Evolutionary conservation across 768 basidiomycete species (phyloP), one percentile per base, ranked within the genome.

Genomic region (Tricholomella constricta): DNA sequence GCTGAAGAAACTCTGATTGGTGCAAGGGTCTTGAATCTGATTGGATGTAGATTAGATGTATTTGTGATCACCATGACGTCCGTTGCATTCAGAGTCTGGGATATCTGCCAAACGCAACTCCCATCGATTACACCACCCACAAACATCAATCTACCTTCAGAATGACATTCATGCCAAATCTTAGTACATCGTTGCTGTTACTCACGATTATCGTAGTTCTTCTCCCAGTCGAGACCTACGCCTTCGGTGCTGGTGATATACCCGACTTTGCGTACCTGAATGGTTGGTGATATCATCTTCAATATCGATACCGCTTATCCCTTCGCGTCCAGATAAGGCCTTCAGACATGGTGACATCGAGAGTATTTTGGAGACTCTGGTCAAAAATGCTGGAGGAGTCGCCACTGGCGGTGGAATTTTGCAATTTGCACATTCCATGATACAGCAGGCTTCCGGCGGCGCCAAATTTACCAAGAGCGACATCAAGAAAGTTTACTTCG

Each of bases 281-380:
- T 51, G 78, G 84, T 83, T 48, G 49, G 72, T 67, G 19, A 44
- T 41, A 36, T 26, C 38, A 22, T 37, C 41, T 26, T 25, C 14
- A 10, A 4, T n/a, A 34, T 20, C 27, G 32, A 15, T 26, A 46
- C 22, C 51, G 23, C 52, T 51, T 37, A 23, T 51, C 17, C 38
- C 52, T 34, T 43, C 54, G 26, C 31, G 10, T 45, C 22, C 58
- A 82, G 82, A 83, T 66, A 88, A 86, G 66, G 87, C 88, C 0
- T 90, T 85, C 68, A 75, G 86, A 45, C 87, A 89, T 73, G 86
- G 87, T 12, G 88, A 90, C 62, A 88, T 89, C 44, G 87, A 89
- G 70, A 81, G 82, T 61, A 77, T 86, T 56, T 77, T 89, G 23
- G 77, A 78, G 31, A 76, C 74, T n/a, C 69, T 86, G 6, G 77